Evolutionary conservation across 306 rosid species (phyloP).

Genomic region (Carpinus viminea): DNA sequence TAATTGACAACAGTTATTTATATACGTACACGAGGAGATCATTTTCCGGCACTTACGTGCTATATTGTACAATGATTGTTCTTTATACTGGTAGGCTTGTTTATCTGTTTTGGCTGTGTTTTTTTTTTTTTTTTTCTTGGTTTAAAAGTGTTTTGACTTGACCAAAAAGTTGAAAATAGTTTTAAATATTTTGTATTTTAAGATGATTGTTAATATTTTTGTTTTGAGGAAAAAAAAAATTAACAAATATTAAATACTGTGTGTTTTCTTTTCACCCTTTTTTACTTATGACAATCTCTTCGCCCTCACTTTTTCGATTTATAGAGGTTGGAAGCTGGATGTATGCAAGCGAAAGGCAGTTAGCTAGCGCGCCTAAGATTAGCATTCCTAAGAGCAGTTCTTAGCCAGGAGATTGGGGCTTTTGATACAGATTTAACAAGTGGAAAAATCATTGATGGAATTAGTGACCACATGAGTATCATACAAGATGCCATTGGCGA

Average conservation of each 20-base stretch:
- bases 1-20: too few species aligned
- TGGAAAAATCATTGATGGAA: slow-evolving; percentile 70
- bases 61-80: neutral
- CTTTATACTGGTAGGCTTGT: neutral
- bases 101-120: too few species aligned
- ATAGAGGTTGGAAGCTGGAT: slow-evolving; percentile 87
- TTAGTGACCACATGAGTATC: slow-evolving; percentile 67
- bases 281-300: too few species aligned
- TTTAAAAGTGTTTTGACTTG: too few species aligned
- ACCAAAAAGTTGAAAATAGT: too few species aligned
- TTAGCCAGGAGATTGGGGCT: slow-evolving; percentile 80
- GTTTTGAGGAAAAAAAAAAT: too few species aligned
- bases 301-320: neutral
- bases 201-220: too few species aligned
- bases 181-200: too few species aligned
- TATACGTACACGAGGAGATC: too few species aligned
- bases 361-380: slow-evolving; percentile 57
- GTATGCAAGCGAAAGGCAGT: slow-evolving; percentile 85
- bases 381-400: slow-evolving; percentile 68
- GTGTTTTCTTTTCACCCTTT: neutral
- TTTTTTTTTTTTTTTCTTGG: too few species aligned
- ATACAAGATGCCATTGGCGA: slow-evolving; percentile 88
- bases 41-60: too few species aligned
- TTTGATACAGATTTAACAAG: slow-evolving; percentile 79
- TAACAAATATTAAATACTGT: too few species aligned